phyloP scores from a whole-genome alignment of 2,329 filamentous ascomycete genomes.

The Podosphaera xanthii region DNA sequence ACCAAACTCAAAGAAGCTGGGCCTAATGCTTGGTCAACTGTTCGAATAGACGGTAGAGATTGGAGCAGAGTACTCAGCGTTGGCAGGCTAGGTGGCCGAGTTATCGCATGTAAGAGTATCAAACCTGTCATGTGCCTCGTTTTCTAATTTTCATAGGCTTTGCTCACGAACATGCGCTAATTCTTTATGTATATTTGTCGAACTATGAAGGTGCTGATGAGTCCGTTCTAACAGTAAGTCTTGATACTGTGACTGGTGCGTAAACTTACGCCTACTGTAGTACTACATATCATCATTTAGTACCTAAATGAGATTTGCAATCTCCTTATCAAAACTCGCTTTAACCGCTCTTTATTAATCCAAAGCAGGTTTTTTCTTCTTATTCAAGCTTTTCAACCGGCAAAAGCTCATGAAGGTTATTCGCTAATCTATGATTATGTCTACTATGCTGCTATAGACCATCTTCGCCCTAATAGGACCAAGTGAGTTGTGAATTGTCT shows the following conservation, averaged over 20 bases:
- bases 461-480: no score
- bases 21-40: conserved; percentile 68
- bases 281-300: conserved; percentile 37
- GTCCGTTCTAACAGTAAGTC: conserved; percentile 50
- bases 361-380: no score
- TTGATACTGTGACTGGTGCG: neutral
- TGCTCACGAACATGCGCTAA: conserved; percentile 55
- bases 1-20: conserved; percentile 55
- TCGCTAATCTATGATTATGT: no score
- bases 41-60: conserved; percentile 78
- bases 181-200: conserved; percentile 62
- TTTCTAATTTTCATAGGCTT: conserved; percentile 25
- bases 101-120: conserved; percentile 55
- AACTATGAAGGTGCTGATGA: conserved; percentile 44
- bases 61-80: conserved; percentile 92
- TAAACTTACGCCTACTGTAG: conserved; percentile 15
- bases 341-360: no score
- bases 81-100: conserved; percentile 65
- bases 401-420: no score
- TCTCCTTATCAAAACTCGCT: no score
- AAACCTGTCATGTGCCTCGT: neutral
- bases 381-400: no score
- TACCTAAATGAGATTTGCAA: conserved; percentile 7
- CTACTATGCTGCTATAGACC: no score
- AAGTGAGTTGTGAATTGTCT: no score